Conservation (phyloP, 2,329 filamentous ascomycete genomes). For the Clonostachys rhizophaga region DNA sequence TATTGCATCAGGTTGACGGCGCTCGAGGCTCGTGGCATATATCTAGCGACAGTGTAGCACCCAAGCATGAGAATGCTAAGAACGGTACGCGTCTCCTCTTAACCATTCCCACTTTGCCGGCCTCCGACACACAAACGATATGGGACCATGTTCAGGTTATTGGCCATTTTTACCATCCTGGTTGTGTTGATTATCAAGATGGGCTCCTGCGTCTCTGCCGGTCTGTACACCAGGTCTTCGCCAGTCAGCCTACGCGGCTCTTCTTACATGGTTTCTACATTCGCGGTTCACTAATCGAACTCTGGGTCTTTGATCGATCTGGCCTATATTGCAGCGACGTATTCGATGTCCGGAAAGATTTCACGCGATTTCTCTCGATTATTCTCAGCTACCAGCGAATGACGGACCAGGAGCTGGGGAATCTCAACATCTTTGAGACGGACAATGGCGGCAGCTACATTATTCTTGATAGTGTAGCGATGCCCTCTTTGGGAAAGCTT, state of each 20-base stretch:
- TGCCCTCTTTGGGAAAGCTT: neutral
- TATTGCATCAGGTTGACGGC: slow-evolving; percentile 4
- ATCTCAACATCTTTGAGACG: neutral
- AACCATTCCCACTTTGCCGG: neutral
- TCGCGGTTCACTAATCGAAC: slow-evolving; percentile 18
- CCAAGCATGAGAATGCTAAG: neutral
- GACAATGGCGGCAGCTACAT: neutral
- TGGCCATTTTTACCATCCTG: neutral
- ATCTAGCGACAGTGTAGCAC: neutral
- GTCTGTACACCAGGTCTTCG: slow-evolving; percentile 16
- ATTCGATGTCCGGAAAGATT: slow-evolving; percentile 20
- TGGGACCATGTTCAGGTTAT: neutral
- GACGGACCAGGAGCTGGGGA: neutral
- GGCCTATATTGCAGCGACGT: slow-evolving; percentile 21
- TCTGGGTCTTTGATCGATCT: slow-evolving; percentile 30
- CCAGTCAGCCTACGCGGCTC: slow-evolving; percentile 20
- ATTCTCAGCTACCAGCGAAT: neutral
- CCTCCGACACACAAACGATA: neutral
- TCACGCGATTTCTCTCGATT: neutral
- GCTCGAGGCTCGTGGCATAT: slow-evolving; percentile 8
- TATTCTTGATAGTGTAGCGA: neutral
- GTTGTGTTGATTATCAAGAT: neutral
- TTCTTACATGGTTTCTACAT: slow-evolving; percentile 30
- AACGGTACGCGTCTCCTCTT: neutral
- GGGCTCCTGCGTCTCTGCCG: neutral